Percentiles rank a stretch among this genome's conserved stretches.
These are phyloP conservation scores for Lasiosphaeris hirsuta DNA, from an alignment of 495 filamentous ascomycete species.

Conservation along the genomic window DNA sequence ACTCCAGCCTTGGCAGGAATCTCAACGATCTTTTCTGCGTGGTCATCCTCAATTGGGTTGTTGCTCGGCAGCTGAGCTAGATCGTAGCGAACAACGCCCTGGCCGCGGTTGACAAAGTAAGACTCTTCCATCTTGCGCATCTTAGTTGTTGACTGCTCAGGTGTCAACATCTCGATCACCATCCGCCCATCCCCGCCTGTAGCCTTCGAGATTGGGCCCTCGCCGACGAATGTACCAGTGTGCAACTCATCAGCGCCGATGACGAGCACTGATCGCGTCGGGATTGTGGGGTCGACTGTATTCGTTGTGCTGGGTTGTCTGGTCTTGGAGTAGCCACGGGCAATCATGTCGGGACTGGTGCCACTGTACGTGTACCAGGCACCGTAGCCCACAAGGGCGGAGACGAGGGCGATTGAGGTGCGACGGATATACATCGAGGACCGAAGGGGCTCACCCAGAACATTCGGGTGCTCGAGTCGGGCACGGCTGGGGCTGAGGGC, in stretches of 20 bases:
- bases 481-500: conserved; percentile 17
- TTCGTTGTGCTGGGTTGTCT: conserved; percentile 11
- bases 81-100: conserved; percentile 93
- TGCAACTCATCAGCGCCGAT: conserved; percentile 83
- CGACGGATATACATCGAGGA: conserved; percentile 51
- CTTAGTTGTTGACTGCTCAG: conserved; percentile 89
- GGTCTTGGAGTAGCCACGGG: conserved; percentile 23
- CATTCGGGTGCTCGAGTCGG: conserved; percentile 18
- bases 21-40: conserved; percentile 95
- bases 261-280: conserved; percentile 57
- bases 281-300: conserved; percentile 19
- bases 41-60: conserved; percentile 97
- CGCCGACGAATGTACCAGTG: conserved; percentile 72
- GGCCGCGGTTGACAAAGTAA: conserved; percentile 82
- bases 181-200: conserved; percentile 75
- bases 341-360: conserved; percentile 25
- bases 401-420: conserved; percentile 41
- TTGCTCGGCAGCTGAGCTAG: conserved; percentile 94
- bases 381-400: conserved; percentile 49
- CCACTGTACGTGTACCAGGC: conserved; percentile 48
- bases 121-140: conserved; percentile 86
- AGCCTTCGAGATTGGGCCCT: conserved; percentile 80
- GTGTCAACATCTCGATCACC: conserved; percentile 91
- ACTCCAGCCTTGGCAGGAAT: conserved; percentile 55
- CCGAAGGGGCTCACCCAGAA: conserved; percentile 37